Percentiles rank a stretch among this genome's conserved stretches.
Evolutionary conservation across 2,329 filamentous ascomycete genomes (phyloP).

Genomic region (Trichophyton mentagrophytes): DNA sequence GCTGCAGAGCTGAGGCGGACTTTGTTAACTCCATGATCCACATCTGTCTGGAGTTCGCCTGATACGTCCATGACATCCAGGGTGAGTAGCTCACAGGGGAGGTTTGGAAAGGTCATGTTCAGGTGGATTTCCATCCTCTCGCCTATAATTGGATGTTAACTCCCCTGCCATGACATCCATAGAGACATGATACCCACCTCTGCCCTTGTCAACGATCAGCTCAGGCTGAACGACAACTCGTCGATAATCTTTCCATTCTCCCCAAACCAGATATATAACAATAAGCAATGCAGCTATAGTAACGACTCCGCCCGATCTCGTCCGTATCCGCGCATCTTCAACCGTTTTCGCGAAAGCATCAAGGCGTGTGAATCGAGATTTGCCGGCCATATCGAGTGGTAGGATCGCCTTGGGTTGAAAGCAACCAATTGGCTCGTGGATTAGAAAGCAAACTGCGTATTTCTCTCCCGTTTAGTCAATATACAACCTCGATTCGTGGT

Average conservation of each 20-base stretch:
- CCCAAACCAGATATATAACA: slow-evolving; percentile 78
- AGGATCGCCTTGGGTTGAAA: neutral
- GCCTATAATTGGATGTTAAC: slow-evolving; percentile 37
- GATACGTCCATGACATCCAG: slow-evolving; percentile 99
- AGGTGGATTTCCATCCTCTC: slow-evolving; percentile 99
- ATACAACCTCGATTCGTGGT: neutral
- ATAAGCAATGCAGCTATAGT: slow-evolving; percentile 82
- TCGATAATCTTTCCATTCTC: slow-evolving; percentile 92
- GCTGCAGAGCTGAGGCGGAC: slow-evolving; percentile 60
- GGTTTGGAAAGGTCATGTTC: slow-evolving; percentile 86
- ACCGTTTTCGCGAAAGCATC: slow-evolving; percentile 99
- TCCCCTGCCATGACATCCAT: neutral
- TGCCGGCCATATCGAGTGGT: slow-evolving; percentile 55
- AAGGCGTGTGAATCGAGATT: slow-evolving; percentile 89
- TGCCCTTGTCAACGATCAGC: slow-evolving; percentile 87
- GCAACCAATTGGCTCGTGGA: neutral
- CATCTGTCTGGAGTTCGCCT: slow-evolving; percentile 87
- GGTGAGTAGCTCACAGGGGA: slow-evolving; percentile 90
- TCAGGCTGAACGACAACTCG: slow-evolving; percentile 78
- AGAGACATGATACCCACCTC: slow-evolving; percentile 48
- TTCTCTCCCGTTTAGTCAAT: neutral
- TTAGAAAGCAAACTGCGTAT: neutral
- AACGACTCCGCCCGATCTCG: slow-evolving; percentile 87
- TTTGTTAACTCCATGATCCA: slow-evolving; percentile 85
- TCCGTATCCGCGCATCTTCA: slow-evolving; percentile 91